Base-by-base conservation (phyloP, 1,284 basidiomycete species). In the Pascua guehoae region DNA sequence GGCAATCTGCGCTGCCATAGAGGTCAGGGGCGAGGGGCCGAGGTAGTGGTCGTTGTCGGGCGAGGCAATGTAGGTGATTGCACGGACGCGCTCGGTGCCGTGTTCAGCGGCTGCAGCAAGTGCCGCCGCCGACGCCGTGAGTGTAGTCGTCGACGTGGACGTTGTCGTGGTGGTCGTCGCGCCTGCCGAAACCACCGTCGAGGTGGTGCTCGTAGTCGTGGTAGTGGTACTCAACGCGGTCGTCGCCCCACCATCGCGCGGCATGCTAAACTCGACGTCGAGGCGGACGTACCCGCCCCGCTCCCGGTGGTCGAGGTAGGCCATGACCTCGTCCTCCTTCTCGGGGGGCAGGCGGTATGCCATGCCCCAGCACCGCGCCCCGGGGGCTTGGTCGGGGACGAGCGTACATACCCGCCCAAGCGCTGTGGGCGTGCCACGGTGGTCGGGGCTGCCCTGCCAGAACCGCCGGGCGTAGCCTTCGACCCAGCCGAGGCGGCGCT, bases 391-490 rank as follows among this genome's bases (percentile, higher is more conserved):
- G 14, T 41, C 48, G 17, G 60, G 60, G 9, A 77, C 69, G 11
- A 77, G 68, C 5, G 75, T 77, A 8, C 74, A 70, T 0, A 77
- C 75, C 32, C 74, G 56, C 5, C 75, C 75, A 1, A 73, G 74
- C 5, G 60, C 49, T 17, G 65, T 64, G 10, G 71, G 72, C 24
- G 70, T 72, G 42, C 75, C 75, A 15, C 75, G 63, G 58, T 77
- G 75, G 62, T 77, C 75, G 12, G 71, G 69, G 3, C 71, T 73
- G 10, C 72, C 74, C 52, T 77, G 75, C 36, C 71, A 73, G 56
- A 77, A 77, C 7, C 74, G 65, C 5, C 75, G 62, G 63, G 71
- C 74, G 60, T 75, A 63, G 53, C 73, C 68, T 7, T 88, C 84
- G 50, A 91, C 79, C 41, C 76, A 58, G 9, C 53, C 56, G 1